phyloP scores from a whole-genome alignment of 1,284 basidiomycete species.

The Stereum hirsutum region DNA sequence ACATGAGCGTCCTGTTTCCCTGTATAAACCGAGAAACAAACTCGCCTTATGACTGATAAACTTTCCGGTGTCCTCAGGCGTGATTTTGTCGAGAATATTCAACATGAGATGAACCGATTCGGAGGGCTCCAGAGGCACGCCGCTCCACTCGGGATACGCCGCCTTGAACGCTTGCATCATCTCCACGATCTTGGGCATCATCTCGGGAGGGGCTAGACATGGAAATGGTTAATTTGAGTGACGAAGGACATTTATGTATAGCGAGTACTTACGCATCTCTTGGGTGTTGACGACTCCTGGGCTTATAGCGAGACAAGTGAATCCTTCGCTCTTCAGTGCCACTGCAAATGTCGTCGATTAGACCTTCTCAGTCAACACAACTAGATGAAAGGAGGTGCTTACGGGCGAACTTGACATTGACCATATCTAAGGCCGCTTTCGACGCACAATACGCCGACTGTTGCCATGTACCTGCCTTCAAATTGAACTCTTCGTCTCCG shows the following conservation, averaged over 20 bases:
- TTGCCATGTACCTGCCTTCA: slow-evolving; percentile 8
- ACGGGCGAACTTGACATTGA: slow-evolving; percentile 26
- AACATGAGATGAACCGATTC: neutral
- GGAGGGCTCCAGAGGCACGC: neutral
- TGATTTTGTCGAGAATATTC: neutral
- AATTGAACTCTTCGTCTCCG: slow-evolving; percentile 20
- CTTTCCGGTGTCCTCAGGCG: neutral
- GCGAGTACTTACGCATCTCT: neutral
- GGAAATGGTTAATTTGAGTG: neutral
- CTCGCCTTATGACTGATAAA: slow-evolving; percentile 1
- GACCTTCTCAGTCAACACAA: neutral
- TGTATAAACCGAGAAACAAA: no score
- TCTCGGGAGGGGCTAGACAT: neutral
- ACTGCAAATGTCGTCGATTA: no score
- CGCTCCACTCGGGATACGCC: neutral
- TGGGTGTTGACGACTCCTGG: neutral
- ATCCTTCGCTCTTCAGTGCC: neutral
- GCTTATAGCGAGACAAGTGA: neutral
- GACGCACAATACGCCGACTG: slow-evolving; percentile 22
- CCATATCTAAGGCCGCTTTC: slow-evolving; percentile 30
- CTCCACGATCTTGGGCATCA: neutral
- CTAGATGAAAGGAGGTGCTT: slow-evolving; percentile 8
- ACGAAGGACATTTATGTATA: neutral
- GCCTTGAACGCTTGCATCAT: neutral
- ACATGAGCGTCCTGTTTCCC: no score